These are phyloP conservation scores for Syncephalastrum monosporum DNA, from an alignment of 371 early-diverging fungal species.

Conservation along the genomic window DNA sequence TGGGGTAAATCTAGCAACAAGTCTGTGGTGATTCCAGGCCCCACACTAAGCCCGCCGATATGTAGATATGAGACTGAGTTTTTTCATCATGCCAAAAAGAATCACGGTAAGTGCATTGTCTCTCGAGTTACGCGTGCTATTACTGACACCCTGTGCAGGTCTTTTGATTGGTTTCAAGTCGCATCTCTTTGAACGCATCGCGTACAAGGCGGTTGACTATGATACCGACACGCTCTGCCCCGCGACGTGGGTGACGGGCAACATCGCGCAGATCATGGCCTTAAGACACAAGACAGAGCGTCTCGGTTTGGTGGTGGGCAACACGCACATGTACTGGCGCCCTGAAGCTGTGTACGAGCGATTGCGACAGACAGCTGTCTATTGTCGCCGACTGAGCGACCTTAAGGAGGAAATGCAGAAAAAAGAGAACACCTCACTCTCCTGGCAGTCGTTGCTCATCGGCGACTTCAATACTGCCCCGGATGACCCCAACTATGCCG, in stretches of 20 bases:
- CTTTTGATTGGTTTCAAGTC: conserved; percentile 35
- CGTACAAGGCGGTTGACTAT: conserved; percentile 46
- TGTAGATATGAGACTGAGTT: conserved; percentile 26
- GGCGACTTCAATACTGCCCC: conserved; percentile 62
- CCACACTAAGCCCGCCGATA: no score
- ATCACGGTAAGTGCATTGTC: conserved; percentile 25
- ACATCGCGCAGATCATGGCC: conserved; percentile 49
- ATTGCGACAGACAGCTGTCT: conserved; percentile 47
- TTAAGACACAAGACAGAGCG: conserved; percentile 17
- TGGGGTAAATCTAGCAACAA: conserved; percentile 25
- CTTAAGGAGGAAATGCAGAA: conserved; percentile 13
- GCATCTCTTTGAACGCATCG: conserved; percentile 28
- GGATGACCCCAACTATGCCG: conserved; percentile 43
- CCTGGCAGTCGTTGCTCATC: conserved; percentile 27
- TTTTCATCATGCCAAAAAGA: conserved; percentile 32
- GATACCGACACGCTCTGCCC: conserved; percentile 35
- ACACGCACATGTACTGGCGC: conserved; percentile 58
- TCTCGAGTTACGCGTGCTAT: background rate
- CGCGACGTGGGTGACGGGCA: conserved; percentile 52
- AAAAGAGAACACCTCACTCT: background rate
- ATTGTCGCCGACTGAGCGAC: conserved; percentile 18
- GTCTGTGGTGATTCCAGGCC: background rate
- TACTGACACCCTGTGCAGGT: conserved; percentile 9
- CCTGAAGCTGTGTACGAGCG: conserved; percentile 60
- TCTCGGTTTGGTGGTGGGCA: conserved; percentile 32